phyloP scores from a whole-genome alignment of 768 basidiomycete species.

The Russula earlei region DNA sequence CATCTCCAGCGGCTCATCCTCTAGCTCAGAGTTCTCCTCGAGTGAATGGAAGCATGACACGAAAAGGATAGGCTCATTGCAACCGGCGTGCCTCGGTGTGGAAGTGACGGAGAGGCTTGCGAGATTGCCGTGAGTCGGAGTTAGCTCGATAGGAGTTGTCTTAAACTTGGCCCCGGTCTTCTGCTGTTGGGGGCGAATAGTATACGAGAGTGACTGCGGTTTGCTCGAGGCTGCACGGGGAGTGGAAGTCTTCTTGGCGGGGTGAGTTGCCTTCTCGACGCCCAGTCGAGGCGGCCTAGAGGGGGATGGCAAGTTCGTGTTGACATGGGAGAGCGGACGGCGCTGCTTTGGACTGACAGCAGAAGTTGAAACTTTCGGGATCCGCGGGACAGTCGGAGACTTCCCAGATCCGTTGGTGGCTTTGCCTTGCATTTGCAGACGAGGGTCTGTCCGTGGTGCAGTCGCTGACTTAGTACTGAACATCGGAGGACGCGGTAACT shows the following conservation, averaged over 20 bases:
- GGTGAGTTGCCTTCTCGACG: neutral
- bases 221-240: neutral
- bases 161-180: neutral
- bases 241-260: neutral
- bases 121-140: neutral
- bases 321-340: neutral
- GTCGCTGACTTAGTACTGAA: neutral
- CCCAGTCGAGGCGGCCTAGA: neutral
- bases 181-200: neutral
- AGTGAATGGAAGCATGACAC: constrained; percentile 2
- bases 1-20: neutral
- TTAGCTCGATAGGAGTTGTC: neutral
- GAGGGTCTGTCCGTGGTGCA: neutral
- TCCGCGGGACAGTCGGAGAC: neutral
- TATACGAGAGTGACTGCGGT: neutral
- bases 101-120: neutral
- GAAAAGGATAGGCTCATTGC: neutral
- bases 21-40: neutral
- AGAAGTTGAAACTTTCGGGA: neutral
- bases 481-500: constrained; percentile 1
- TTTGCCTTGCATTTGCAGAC: neutral
- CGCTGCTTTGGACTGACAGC: neutral
- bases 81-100: neutral
- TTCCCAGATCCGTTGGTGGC: neutral
- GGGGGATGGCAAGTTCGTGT: neutral